Percentiles rank a stretch among this genome's conserved stretches.
phyloP scores from a whole-genome alignment of 2,329 filamentous ascomycete species.

The Thielaviopsis ethacetica region DNA sequence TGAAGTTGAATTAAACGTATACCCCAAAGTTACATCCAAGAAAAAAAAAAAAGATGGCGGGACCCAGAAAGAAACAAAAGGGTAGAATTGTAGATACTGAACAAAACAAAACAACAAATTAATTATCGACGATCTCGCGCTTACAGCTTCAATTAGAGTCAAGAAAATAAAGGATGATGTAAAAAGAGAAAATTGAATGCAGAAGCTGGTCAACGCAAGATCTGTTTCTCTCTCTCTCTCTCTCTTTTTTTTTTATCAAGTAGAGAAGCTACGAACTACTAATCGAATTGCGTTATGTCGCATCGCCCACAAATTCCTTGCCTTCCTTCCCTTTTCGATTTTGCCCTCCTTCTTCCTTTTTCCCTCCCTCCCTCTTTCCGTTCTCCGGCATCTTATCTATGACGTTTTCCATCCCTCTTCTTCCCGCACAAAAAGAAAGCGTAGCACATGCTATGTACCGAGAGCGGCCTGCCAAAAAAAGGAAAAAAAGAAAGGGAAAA shows the following conservation, averaged over 20 bases:
- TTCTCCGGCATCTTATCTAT: background rate
- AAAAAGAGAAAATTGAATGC: no score
- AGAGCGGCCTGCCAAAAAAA: background rate
- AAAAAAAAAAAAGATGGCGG: background rate
- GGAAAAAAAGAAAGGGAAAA: no score
- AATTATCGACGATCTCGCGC: no score
- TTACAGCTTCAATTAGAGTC: no score
- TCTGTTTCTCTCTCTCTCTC: background rate
- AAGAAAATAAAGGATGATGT: no score
- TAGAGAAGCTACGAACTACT: no score
- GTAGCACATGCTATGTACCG: no score
- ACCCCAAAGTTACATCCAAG: background rate
- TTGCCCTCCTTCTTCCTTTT: background rate
- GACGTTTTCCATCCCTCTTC: background rate
- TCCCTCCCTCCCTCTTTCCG: background rate
- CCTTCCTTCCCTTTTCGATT: no score
- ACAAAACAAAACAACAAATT: no score
- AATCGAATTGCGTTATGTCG: background rate
- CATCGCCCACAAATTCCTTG: background rate
- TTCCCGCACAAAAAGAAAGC: background rate
- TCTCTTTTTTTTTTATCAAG: background rate
- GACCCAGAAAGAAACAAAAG: background rate
- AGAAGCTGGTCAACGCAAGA: no score
- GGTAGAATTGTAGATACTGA: no score
- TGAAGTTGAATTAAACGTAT: background rate